A percentile compares a stretch with the other conserved stretches of the same genome.
Conservation (phyloP, 192 early-diverging fungal species). For the Dimargaris verticillata region DNA sequence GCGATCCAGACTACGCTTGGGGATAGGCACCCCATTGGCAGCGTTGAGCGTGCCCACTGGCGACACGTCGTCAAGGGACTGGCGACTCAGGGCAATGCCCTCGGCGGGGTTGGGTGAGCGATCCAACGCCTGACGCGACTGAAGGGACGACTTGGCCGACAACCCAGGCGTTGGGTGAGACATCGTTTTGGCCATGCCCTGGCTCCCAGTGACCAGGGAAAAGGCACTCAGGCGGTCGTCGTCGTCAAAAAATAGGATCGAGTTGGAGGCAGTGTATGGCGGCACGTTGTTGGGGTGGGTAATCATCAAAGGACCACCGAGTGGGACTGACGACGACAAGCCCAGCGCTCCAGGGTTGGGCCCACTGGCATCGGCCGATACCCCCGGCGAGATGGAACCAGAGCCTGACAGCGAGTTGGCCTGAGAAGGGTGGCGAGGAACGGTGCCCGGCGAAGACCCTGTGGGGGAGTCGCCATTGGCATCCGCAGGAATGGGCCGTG, state of each 20-base stretch:
- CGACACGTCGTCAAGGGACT: no score
- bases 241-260: slow-evolving; percentile 11
- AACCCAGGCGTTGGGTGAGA: no score
- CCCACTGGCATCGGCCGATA: neutral
- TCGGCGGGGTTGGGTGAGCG: no score
- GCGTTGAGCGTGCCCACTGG: no score
- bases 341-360: neutral
- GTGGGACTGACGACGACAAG: neutral
- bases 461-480: neutral
- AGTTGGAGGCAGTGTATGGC: slow-evolving; percentile 9
- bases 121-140: no score
- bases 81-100: no score
- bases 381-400: neutral
- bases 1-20: neutral
- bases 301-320: neutral
- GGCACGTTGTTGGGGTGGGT: slow-evolving; percentile 2
- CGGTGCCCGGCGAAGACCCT: neutral
- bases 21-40: no score
- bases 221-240: slow-evolving; percentile 9
- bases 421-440: neutral
- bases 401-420: neutral
- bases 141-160: no score
- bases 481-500: neutral
- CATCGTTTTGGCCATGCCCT: neutral
- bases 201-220: slow-evolving; percentile 1